These are phyloP conservation scores for Dalbergia cultrata DNA, from an alignment of 306 rosid species.

Conservation along the genomic window DNA sequence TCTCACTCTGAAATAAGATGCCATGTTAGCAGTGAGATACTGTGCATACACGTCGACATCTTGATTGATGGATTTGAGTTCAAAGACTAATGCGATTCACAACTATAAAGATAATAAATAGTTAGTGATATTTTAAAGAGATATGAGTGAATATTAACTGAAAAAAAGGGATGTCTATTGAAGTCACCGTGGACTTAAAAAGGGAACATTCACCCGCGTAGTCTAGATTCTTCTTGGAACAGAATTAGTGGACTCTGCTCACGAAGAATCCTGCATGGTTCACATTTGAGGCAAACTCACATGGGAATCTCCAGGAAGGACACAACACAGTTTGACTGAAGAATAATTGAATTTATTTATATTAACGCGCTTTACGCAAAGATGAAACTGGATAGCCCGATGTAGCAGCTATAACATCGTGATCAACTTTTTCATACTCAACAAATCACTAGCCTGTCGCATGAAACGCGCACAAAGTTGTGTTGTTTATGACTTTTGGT, in stretches of 20 bases:
- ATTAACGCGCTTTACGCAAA: not conserved
- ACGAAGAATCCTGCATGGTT: conserved; percentile 33
- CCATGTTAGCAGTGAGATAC: too few relatives aligned
- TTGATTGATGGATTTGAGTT: too few relatives aligned
- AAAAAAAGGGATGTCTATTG: not conserved
- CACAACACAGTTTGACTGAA: conserved; percentile 15
- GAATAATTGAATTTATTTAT: not conserved
- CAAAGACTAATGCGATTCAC: too few relatives aligned
- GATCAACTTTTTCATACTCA: not conserved
- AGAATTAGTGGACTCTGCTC: conserved; percentile 36
- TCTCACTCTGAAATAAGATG: too few relatives aligned
- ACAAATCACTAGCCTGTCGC: not conserved
- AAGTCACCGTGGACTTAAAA: not conserved
- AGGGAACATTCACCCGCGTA: not conserved
- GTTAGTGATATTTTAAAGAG: too few relatives aligned
- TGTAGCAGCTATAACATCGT: not conserved
- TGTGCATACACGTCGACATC: too few relatives aligned
- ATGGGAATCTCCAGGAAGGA: conserved; percentile 35
- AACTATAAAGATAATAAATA: too few relatives aligned
- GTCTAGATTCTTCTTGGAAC: conserved; percentile 5
- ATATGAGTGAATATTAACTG: not conserved
- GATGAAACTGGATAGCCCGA: conserved; percentile 18
- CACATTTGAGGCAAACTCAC: not conserved
- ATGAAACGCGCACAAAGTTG: not conserved
- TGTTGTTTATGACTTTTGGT: conserved; percentile 23